These are phyloP conservation scores for Metarhizium anisopliae DNA, from an alignment of 2,329 filamentous ascomycete genomes.

Conservation along the genomic window DNA sequence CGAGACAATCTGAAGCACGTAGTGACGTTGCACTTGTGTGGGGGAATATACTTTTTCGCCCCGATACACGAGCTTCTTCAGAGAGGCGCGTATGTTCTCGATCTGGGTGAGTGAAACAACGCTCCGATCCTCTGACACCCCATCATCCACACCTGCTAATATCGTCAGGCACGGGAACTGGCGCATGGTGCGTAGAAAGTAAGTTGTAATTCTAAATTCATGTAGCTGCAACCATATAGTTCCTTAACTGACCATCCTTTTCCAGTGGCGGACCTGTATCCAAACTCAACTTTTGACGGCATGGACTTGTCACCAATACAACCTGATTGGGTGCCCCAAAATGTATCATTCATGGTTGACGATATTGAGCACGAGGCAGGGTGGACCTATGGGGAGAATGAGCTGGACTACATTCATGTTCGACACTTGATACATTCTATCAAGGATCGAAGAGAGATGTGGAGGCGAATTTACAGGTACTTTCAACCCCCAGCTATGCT, in stretches of 20 bases:
- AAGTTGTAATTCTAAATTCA: slow-evolving; percentile 16
- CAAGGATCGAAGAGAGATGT: slow-evolving; percentile 29
- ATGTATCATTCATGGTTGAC: slow-evolving; percentile 42
- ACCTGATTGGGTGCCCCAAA: slow-evolving; percentile 40
- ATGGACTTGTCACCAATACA: slow-evolving; percentile 45
- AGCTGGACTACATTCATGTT: slow-evolving; percentile 41
- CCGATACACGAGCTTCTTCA: slow-evolving; percentile 30
- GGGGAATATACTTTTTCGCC: slow-evolving; percentile 32
- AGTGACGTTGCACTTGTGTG: slow-evolving; percentile 29
- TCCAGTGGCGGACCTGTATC: slow-evolving; percentile 38
- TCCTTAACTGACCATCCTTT: background rate
- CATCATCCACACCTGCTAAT: background rate
- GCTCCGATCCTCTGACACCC: background rate
- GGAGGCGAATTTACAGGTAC: slow-evolving; percentile 34
- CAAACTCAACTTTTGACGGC: slow-evolving; percentile 33
- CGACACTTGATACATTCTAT: slow-evolving; percentile 38
- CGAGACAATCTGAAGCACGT: slow-evolving; percentile 33
- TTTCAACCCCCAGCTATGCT: slow-evolving; percentile 5
- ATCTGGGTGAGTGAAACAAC: slow-evolving; percentile 30
- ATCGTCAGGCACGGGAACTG: slow-evolving; percentile 37
- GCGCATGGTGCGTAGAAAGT: slow-evolving; percentile 42
- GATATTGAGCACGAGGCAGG: slow-evolving; percentile 42
- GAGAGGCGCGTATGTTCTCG: slow-evolving; percentile 33
- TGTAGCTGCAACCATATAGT: background rate
- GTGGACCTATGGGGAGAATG: slow-evolving; percentile 35